Conservation (phyloP, 306 rosid species). For the Crotalaria pallida region DNA sequence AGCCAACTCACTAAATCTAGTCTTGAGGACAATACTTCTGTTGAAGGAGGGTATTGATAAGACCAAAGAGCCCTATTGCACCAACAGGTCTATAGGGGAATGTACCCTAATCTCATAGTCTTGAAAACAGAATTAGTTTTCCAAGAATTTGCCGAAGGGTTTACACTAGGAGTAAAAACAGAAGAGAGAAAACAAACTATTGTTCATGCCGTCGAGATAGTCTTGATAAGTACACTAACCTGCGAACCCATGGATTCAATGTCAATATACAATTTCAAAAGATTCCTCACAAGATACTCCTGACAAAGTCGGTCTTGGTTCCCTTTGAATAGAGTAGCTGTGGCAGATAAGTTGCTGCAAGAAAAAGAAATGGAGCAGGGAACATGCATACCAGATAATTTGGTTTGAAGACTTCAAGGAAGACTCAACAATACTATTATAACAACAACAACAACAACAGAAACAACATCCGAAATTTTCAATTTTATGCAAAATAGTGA, state of each 20-base stretch:
- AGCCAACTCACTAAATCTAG: too few relatives aligned
- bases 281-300: constrained; percentile 92
- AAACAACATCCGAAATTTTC: background rate
- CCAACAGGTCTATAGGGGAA: too few relatives aligned
- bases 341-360: constrained; percentile 66
- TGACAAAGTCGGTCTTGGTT: constrained; percentile 90
- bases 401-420: constrained; percentile 19
- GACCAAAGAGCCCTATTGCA: too few relatives aligned
- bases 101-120: too few relatives aligned
- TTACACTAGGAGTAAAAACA: too few relatives aligned
- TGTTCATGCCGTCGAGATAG: constrained; percentile 3
- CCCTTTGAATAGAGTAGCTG: constrained; percentile 85
- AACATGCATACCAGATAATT: constrained; percentile 19
- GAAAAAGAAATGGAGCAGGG: constrained; percentile 13
- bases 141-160: too few relatives aligned
- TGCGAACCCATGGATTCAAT: constrained; percentile 98
- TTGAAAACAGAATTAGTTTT: too few relatives aligned
- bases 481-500: constrained; percentile 12
- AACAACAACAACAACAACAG: too few relatives aligned
- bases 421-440: background rate
- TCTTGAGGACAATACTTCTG: too few relatives aligned
- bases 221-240: constrained; percentile 41
- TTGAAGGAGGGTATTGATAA: too few relatives aligned
- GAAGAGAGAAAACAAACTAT: background rate
- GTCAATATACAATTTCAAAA: constrained; percentile 94